phyloP scores from a whole-genome alignment of 2,329 filamentous ascomycete genomes.

The Mycosphaerella sp. region DNA sequence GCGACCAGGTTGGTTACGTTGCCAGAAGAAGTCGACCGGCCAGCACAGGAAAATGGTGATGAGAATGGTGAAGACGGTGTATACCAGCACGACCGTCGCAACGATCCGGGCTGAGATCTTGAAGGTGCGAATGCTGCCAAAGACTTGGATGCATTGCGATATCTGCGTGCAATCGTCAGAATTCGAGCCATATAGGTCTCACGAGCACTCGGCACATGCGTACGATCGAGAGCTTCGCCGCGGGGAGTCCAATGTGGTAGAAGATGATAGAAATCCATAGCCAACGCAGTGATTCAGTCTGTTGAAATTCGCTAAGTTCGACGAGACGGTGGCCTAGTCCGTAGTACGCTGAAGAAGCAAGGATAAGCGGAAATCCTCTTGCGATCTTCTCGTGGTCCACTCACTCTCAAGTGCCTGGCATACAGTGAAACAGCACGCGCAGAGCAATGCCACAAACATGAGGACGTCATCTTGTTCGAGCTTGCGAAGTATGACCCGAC shows the following conservation, averaged over 20 bases:
- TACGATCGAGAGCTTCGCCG: constrained; percentile 3
- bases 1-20: neutral
- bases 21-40: constrained; percentile 1
- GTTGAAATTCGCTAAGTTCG: neutral
- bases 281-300: neutral
- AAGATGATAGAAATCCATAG: neutral
- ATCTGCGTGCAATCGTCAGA: neutral
- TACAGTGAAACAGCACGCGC: neutral
- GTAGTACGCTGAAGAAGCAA: neutral
- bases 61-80: neutral
- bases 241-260: neutral
- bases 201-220: neutral
- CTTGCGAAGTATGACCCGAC: neutral
- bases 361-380: neutral
- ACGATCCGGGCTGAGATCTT: neutral
- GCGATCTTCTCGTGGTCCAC: neutral
- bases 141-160: constrained; percentile 2
- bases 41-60: neutral
- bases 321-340: neutral
- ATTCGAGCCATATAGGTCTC: neutral
- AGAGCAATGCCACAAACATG: neutral
- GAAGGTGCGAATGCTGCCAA: neutral
- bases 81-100: neutral
- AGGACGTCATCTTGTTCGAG: neutral
- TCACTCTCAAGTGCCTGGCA: neutral